phyloP scores from a whole-genome alignment of 768 basidiomycete genomes.

The Hygrophorus russula region DNA sequence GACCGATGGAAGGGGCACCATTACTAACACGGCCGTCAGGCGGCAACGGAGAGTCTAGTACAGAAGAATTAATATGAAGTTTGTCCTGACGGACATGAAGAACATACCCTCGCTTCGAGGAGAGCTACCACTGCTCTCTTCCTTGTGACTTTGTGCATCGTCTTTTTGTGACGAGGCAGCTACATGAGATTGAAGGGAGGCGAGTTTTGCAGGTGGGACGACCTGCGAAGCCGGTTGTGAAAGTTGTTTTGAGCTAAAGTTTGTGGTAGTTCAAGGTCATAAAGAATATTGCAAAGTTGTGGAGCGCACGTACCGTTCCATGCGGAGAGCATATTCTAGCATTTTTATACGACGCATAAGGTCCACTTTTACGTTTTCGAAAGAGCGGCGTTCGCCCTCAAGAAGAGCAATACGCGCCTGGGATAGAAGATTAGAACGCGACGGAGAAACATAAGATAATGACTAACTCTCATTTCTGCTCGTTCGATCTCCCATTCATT shows the following conservation, averaged over 20 bases:
- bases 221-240: slow-evolving; percentile 45
- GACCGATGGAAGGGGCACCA: slow-evolving; percentile 35
- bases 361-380: slow-evolving; percentile 95
- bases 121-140: slow-evolving; percentile 72
- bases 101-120: slow-evolving; percentile 72
- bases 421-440: slow-evolving; percentile 14
- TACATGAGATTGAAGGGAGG: slow-evolving; percentile 44
- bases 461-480: slow-evolving; percentile 93
- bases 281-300: too few species aligned
- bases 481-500: slow-evolving; percentile 99
- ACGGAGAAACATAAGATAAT: slow-evolving; percentile 16
- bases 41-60: slow-evolving; percentile 57
- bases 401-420: slow-evolving; percentile 95
- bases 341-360: slow-evolving; percentile 96
- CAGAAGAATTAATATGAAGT: slow-evolving; percentile 7
- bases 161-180: slow-evolving; percentile 52
- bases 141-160: slow-evolving; percentile 62
- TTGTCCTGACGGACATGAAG: not conserved
- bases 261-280: slow-evolving; percentile 24
- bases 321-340: slow-evolving; percentile 93
- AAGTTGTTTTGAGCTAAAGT: slow-evolving; percentile 68
- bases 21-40: slow-evolving; percentile 54
- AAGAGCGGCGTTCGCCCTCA: slow-evolving; percentile 93
- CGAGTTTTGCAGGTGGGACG: slow-evolving; percentile 56
- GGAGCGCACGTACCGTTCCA: slow-evolving; percentile 85